Conservation (phyloP, 148 eudicot species). For the Selenicereus undatus region DNA sequence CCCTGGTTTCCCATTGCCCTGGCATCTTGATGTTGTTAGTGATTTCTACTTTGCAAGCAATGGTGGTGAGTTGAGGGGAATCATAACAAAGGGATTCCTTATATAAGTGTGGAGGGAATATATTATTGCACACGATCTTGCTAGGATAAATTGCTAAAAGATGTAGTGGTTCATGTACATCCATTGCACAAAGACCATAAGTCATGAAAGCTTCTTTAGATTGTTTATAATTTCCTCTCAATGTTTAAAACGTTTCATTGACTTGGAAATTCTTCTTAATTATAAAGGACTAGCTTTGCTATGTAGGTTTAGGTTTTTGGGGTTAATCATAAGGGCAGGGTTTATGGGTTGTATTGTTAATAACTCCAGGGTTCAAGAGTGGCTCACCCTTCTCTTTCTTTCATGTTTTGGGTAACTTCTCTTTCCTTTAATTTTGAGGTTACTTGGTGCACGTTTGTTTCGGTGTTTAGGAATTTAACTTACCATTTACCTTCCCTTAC, state of each 20-base stretch:
- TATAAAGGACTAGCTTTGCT: background rate
- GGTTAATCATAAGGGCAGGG: background rate
- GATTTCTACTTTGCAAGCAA: background rate
- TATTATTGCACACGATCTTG: conserved; percentile 1
- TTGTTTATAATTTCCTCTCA: background rate
- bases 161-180: conserved; percentile 14
- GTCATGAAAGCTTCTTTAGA: background rate
- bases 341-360: too few relatives aligned
- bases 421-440: too few relatives aligned
- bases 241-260: background rate
- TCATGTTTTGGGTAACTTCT: too few relatives aligned
- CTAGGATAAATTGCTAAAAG: conserved; percentile 11
- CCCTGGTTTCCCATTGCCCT: conserved; percentile 20
- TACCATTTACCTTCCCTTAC: too few relatives aligned
- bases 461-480: too few relatives aligned
- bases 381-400: background rate
- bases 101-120: conserved; percentile 14
- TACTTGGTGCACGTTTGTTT: too few relatives aligned
- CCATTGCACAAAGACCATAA: background rate
- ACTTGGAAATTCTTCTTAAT: background rate
- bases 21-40: background rate
- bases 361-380: background rate
- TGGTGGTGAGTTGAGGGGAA: background rate
- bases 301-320: background rate
- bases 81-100: background rate